phyloP scores from a whole-genome alignment of 2,329 filamentous ascomycete genomes.

The Arthrobotrys conoides region DNA sequence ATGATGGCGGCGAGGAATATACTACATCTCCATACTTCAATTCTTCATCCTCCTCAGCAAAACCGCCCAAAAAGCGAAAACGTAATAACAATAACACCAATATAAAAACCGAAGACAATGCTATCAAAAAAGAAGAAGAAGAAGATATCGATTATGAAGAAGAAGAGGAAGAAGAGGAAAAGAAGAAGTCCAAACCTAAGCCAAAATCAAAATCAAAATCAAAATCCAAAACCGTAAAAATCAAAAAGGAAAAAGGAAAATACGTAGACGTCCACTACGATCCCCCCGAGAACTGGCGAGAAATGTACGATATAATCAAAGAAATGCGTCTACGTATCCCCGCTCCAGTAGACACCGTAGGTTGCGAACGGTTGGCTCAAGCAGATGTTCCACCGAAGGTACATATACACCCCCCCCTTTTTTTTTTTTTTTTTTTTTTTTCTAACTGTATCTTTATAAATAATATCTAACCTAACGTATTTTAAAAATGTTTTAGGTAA shows the following conservation, averaged over 20 bases:
- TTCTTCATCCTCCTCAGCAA: slow-evolving; percentile 20
- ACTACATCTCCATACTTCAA: slow-evolving; percentile 53
- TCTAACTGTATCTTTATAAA: too few relatives aligned
- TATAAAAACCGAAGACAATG: neutral
- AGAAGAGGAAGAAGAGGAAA: neutral
- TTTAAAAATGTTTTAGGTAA: slow-evolving; percentile 70
- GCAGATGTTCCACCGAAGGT: slow-evolving; percentile 68
- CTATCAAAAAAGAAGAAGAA: slow-evolving; percentile 9
- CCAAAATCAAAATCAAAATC: slow-evolving; percentile 31
- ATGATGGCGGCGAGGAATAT: slow-evolving; percentile 46
- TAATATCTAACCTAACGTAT: too few relatives aligned
- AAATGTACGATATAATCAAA: slow-evolving; percentile 82
- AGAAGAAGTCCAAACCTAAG: neutral
- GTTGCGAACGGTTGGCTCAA: slow-evolving; percentile 83
- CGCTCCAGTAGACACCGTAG: slow-evolving; percentile 97
- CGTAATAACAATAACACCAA: neutral
- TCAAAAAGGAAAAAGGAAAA: slow-evolving; percentile 67
- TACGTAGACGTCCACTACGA: slow-evolving; percentile 52
- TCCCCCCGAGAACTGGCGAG: slow-evolving; percentile 85
- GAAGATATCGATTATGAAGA: neutral
- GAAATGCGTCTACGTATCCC: slow-evolving; percentile 80
- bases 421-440: too few relatives aligned
- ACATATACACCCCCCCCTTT: neutral
- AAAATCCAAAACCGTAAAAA: slow-evolving; percentile 63
- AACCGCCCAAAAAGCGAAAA: slow-evolving; percentile 53